phyloP scores from a whole-genome alignment of 208 protist species.

The Naegleria lovaniensis region DNA sequence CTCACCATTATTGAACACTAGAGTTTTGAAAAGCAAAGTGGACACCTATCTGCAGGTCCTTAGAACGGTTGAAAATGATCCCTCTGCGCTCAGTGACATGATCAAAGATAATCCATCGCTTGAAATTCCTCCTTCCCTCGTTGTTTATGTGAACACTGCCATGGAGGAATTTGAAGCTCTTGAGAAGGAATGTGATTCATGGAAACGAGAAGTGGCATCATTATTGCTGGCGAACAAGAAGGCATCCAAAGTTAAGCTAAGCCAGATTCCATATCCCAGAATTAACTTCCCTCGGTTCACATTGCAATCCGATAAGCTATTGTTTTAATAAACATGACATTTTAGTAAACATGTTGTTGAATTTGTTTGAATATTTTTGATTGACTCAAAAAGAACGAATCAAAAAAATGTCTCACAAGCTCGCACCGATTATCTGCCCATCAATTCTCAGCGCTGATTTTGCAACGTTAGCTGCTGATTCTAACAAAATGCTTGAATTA shows the following conservation, averaged over 20 bases:
- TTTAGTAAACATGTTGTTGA: too few relatives aligned
- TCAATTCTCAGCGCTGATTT: slow-evolving; percentile 8
- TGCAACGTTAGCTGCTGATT: not conserved
- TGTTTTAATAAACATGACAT: not conserved
- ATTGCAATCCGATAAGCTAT: not conserved
- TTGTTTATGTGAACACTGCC: not conserved
- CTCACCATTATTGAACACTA: not conserved
- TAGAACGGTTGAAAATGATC: not conserved
- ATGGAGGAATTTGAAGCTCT: not conserved
- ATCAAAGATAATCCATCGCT: not conserved
- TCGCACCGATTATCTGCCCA: slow-evolving; percentile 6
- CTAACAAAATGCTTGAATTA: not conserved
- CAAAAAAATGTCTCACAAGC: not conserved
- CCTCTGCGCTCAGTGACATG: not conserved
- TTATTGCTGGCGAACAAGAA: not conserved
- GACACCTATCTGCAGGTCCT: not conserved
- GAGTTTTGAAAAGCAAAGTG: not conserved
- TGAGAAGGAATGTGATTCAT: not conserved
- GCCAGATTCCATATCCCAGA: not conserved
- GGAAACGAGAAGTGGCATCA: not conserved
- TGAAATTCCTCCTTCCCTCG: not conserved
- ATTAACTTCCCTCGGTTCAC: not conserved
- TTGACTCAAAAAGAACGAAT: too few relatives aligned
- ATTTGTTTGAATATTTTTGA: too few relatives aligned
- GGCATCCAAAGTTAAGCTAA: not conserved